phyloP scores from a whole-genome alignment of 2,329 filamentous ascomycete genomes.

The Phaeomoniella chlamydospora region DNA sequence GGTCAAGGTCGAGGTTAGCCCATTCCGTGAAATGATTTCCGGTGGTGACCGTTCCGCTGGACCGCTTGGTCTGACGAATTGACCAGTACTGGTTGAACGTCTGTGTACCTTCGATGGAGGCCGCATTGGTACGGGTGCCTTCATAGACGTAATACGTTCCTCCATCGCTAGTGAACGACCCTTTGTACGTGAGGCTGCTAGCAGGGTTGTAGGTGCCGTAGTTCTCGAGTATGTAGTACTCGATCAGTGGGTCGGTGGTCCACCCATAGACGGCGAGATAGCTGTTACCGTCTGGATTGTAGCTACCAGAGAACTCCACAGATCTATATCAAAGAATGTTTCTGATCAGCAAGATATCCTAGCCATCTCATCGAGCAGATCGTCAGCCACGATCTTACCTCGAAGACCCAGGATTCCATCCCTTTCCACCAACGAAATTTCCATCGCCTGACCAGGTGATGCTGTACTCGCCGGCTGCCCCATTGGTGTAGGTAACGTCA shows the following conservation, averaged over 20 bases:
- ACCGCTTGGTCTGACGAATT: conserved; percentile 20
- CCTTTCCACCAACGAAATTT: conserved; percentile 44
- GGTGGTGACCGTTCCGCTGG: conserved; percentile 19
- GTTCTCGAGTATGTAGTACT: conserved; percentile 23
- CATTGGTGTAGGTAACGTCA: conserved; percentile 30
- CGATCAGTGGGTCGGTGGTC: conserved; percentile 20
- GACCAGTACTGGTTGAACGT: conserved; percentile 30
- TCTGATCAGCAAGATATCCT: conserved; percentile 1
- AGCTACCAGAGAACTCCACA: conserved; percentile 16
- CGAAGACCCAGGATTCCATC: conserved; percentile 38
- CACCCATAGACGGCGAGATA: conserved; percentile 26
- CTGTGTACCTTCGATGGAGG: conserved; percentile 23
- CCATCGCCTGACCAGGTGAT: conserved; percentile 31
- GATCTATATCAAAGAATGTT: conserved; percentile 7
- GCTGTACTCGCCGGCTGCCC: conserved; percentile 26
- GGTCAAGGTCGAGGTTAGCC: conserved; percentile 15
- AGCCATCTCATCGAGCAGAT: no score
- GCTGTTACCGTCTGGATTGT: conserved; percentile 16
- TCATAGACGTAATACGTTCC: conserved; percentile 22
- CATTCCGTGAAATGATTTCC: conserved; percentile 23
- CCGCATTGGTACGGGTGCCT: conserved; percentile 20
- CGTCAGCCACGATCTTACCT: no score
- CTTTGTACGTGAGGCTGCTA: conserved; percentile 14
- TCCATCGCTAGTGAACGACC: conserved; percentile 22
- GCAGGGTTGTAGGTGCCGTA: conserved; percentile 12